Base-by-base conservation (phyloP, 2,329 filamentous ascomycete genomes). In the Pseudonectria foliicola region DNA sequence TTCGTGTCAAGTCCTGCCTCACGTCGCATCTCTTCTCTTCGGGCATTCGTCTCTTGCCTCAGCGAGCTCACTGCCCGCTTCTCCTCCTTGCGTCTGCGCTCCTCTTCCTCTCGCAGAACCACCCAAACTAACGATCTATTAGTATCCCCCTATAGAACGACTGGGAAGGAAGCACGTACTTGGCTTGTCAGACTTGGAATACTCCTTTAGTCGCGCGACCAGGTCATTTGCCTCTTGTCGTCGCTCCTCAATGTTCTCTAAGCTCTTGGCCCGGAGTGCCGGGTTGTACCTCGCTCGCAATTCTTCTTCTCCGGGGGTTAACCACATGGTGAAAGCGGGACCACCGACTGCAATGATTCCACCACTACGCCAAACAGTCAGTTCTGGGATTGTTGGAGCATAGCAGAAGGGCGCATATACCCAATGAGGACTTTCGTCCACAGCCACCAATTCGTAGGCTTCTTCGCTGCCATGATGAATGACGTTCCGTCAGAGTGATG, bases 261-360 rank as follows among this genome's bases (percentile, higher is more conserved):
- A 67, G 43, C 85, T 88, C 54, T 84, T 77, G 60, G 85, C 85
- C 57, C 92, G 85, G n/a, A 98, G 74, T 24, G 96, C 92, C 1
- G 90, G 90, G 61, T 90, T 96, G 67, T 96, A 96, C 62, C 74
- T 79, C 67, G 86, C 71, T 70, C 93, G 88, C 27, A 98, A 73
- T 65, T 96, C 88, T 62, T 95, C 92, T 50, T 95, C 88, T 10
- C 84, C 82, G 3, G 92, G 92, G 29, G 75, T 75, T 30, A 93
- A 66, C 60, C 80, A 94, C 63, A 81, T 76, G 28, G 90, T 83
- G 34, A 96, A 67, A 12, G 83, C 82, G 15, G 92, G 92, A 4
- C 92, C 92, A 34, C 92, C 92, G 40, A 95, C 71, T 53, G 78
- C 81, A 50, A 92, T 70, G 30, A 71, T 62, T 27, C 69, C 71